phyloP scores from a whole-genome alignment of 257 asterid genomes.

The Sherardia arvensis region DNA sequence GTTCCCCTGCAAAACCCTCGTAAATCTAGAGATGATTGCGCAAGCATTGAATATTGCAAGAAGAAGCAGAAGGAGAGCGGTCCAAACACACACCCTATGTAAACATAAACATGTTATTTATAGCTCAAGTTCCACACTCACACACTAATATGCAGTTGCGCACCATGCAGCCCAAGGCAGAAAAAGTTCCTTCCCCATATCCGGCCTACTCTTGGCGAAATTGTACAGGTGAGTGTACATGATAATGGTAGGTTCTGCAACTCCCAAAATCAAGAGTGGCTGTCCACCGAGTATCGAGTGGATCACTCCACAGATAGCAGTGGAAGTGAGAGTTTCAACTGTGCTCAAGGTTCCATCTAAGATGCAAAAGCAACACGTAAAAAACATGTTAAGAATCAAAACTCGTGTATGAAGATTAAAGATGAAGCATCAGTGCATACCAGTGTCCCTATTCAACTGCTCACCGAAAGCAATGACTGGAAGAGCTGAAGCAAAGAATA shows the following conservation, averaged over 20 bases:
- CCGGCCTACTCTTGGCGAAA: conserved; percentile 41
- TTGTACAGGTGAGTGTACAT: conserved; percentile 72
- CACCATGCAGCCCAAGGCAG: conserved; percentile 94
- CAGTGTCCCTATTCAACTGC: conserved; percentile 86
- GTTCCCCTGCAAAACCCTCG: too few species aligned
- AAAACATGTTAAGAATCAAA: too few species aligned
- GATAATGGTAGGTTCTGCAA: conserved; percentile 91
- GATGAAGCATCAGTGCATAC: too few species aligned
- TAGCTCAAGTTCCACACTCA: too few species aligned
- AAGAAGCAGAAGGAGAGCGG: conserved; percentile 46
- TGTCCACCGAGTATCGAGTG: conserved; percentile 75
- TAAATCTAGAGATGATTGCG: conserved; percentile 62
- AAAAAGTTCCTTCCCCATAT: conserved; percentile 51
- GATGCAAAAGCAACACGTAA: too few species aligned
- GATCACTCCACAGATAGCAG: conserved; percentile 77
- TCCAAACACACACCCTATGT: too few species aligned
- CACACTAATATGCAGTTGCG: too few species aligned
- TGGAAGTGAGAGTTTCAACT: conserved; percentile 74
- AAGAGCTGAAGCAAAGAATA: conserved; percentile 90
- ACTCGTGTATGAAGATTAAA: too few species aligned
- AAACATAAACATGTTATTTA: too few species aligned
- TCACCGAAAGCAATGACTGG: conserved; percentile 94
- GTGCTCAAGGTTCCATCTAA: conserved; percentile 77
- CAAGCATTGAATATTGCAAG: conserved; percentile 80
- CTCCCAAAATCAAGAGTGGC: too few species aligned